Evolutionary conservation across 495 filamentous ascomycete species (phyloP).

Genomic region (Penicillium cosmopolitanum): DNA sequence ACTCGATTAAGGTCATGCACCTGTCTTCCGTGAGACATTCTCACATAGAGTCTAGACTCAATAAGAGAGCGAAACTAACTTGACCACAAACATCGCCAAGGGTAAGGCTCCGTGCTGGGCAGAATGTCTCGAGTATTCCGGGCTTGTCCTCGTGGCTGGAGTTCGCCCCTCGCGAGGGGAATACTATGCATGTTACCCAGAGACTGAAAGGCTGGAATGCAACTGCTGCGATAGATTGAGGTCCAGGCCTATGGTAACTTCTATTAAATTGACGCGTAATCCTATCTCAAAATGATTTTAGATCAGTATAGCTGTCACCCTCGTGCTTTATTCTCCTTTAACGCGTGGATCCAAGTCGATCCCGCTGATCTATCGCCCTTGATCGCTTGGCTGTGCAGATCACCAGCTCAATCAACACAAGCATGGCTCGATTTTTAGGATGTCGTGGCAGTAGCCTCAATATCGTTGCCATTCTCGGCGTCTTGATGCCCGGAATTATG

Average conservation of each 20-base stretch:
- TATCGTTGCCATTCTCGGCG: constrained; percentile 27
- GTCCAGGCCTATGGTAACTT: background rate
- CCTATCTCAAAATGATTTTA: background rate
- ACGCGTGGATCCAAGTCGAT: constrained; percentile 20
- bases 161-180: constrained; percentile 7
- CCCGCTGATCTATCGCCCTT: constrained; percentile 19
- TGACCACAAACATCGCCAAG: background rate
- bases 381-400: constrained; percentile 15
- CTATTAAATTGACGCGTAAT: background rate
- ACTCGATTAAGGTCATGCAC: background rate
- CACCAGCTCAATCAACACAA: constrained; percentile 7
- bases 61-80: background rate
- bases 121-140: constrained; percentile 1
- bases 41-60: background rate
- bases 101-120: constrained; percentile 1
- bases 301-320: background rate
- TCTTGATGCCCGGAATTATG: constrained; percentile 32
- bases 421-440: constrained; percentile 29
- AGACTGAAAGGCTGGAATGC: constrained; percentile 17
- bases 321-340: constrained; percentile 8
- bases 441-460: constrained; percentile 34
- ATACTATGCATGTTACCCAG: constrained; percentile 12
- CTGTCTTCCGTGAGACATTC: background rate
- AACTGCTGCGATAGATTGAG: constrained; percentile 6
- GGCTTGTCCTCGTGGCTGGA: constrained; percentile 6